Base-by-base conservation (phyloP, 441 rosid species). In the Corymbia calophylla region DNA sequence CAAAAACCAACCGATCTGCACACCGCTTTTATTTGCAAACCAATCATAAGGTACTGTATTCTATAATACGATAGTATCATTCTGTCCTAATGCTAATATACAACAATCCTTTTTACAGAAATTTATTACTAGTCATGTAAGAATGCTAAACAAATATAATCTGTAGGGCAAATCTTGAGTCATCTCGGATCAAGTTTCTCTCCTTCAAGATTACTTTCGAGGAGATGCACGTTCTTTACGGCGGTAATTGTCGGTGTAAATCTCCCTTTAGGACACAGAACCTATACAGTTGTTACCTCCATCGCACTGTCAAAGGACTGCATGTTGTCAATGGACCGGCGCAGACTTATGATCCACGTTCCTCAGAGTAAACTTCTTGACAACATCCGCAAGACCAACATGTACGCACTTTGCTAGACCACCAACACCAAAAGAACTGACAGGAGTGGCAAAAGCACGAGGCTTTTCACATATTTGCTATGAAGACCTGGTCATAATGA, bases 401-500 rank as follows among this genome's bases (percentile, higher is more conserved):
- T 53, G 16, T 81, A 17, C 87, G 89, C 32, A 35, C 87, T 70
- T 81, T 86, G 86, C 32, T 55, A 49, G 89, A 90, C 89, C 70
- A 80, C 56, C 31, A 90, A 87, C 91, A 89, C 68, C 90, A 80
- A 17, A 47, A 94, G 88, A 86, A 90, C 90, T 53, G 90, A 54
- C 35, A 91, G 84, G 54, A 88, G 90, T 55, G 91, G 91, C 85
- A 89, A 88, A 87, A 93, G 89, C 89, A 89, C 91, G 90, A 91
- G 90, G 89, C 89, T 66, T 31, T 88, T 86, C 91, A 88, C 87
- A 87, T 90, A 88, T 54, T 93, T 93, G 55, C 86, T 86, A 91
- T 92, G 94, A 53, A 93, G 94, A 91, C 95, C 98, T 97, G 95
- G 90, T 10, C 91, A 89, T 85, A 87, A 66, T 35, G 89, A 68